phyloP scores from a whole-genome alignment of 2,329 filamentous ascomycete genomes.

The Verticillium dahliae region DNA sequence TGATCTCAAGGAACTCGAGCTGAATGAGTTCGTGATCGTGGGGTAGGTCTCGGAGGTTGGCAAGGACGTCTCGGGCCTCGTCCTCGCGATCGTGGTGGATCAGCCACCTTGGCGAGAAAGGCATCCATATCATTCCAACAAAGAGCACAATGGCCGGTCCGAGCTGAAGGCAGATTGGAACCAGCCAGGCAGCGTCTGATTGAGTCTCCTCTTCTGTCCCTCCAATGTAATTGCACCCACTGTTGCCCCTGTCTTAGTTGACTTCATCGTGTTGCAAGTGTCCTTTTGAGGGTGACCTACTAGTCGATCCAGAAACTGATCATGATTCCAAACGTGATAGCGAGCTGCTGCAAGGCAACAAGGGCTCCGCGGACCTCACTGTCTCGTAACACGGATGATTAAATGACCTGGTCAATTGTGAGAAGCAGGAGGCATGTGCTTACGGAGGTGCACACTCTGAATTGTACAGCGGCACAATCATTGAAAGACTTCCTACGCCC shows the following conservation, averaged over 20 bases:
- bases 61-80: constrained; percentile 58
- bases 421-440: constrained; percentile 4
- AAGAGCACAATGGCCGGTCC: constrained; percentile 60
- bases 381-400: too few relatives aligned
- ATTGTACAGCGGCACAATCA: constrained; percentile 52
- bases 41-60: constrained; percentile 55
- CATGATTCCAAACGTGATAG: constrained; percentile 58
- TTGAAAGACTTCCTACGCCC: constrained; percentile 62
- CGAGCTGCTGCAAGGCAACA: constrained; percentile 42
- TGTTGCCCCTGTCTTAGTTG: constrained; percentile 5
- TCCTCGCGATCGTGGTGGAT: constrained; percentile 62
- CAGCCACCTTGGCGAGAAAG: constrained; percentile 71
- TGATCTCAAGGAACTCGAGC: constrained; percentile 77
- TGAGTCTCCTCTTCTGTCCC: constrained; percentile 42
- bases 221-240: constrained; percentile 60
- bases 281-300: constrained; percentile 16
- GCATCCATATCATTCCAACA: constrained; percentile 71
- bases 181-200: constrained; percentile 64
- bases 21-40: constrained; percentile 61
- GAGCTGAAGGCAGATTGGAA: constrained; percentile 67
- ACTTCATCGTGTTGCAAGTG: neutral
- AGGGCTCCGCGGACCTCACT: constrained; percentile 34
- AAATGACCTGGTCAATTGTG: too few relatives aligned
- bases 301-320: constrained; percentile 58
- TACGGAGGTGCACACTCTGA: constrained; percentile 37